Base-by-base conservation (phyloP, 805 yeast species). In the Wickerhamiella azymoides region DNA sequence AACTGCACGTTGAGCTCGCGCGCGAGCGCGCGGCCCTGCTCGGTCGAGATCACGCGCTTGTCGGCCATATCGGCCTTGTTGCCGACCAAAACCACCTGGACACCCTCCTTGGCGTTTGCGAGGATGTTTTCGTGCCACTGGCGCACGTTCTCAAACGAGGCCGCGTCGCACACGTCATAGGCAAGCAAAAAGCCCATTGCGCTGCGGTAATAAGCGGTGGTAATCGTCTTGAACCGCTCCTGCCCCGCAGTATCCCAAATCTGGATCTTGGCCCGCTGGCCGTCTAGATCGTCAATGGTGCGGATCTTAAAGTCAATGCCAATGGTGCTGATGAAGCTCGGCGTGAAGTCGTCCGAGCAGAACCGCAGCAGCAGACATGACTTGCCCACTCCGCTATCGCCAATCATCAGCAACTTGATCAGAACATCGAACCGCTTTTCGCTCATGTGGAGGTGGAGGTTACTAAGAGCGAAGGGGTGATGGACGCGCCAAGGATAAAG, bases 171-270 rank as follows among this genome's bases (percentile, higher is more conserved):
- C 42, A 92, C 96, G 62, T 92, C 98, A 64, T 92, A 92, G 41
- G 89, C 97, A 54, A 92, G 82, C 58, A 92, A 80, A 62, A 92
- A 89, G 51, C 98, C 98, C 69, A 92, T 96, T 14, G 97, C 96
- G 43, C 97, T 96, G 68, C 98, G 82, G 71, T 92, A 92, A 68
- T 92, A 92, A 13, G 96, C 89, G 3, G 96, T 85, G 14, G 98
- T 89, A 68, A 89, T 92, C 43, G 97, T 92, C 72, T 96, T 80
- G 71, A 89, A 89, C 56, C 97, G 73, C 67, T 89, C 98, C 71
- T 89, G 98, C 43, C 98, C 98, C 16, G 98, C 98, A 48, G 98
- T 89, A 64, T 89, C 98, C 98, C 98, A 89, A 38, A 89, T 83
- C 65, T 92, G 98, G 61, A 89, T 74, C 68, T 92, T 92, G 65